A percentile compares a stretch with the other conserved stretches of the same genome.
These are phyloP conservation scores for Acer saccharum DNA, from an alignment of 345 rosid genomes.

Conservation along the genomic window DNA sequence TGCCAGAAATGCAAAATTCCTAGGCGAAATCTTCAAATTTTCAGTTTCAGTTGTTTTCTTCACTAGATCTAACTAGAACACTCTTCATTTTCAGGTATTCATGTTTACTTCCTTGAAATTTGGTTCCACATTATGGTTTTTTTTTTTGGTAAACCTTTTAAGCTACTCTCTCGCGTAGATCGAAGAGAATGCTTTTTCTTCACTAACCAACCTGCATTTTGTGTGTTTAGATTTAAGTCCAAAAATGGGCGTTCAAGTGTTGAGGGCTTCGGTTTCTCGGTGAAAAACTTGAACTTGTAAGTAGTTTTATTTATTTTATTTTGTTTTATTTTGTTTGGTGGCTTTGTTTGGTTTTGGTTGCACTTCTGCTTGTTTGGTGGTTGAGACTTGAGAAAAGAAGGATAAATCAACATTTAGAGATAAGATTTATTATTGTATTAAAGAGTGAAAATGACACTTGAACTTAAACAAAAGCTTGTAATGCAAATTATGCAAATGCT, in stretches of 20 bases:
- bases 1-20: slow-evolving; percentile 18
- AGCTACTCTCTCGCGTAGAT: slow-evolving; percentile 4
- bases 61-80: slow-evolving; percentile 26
- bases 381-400: slow-evolving; percentile 15
- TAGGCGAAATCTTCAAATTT: neutral
- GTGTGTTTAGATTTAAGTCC: neutral
- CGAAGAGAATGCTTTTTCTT: slow-evolving; percentile 9
- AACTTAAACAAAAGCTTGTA: slow-evolving; percentile 20
- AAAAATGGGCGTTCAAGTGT: no score
- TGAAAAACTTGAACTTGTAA: slow-evolving; percentile 9
- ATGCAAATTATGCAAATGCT: slow-evolving; percentile 6
- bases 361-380: slow-evolving; percentile 20
- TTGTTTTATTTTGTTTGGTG: neutral
- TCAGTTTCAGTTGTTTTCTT: slow-evolving; percentile 8
- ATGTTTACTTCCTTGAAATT: neutral
- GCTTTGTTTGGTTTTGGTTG: slow-evolving; percentile 18
- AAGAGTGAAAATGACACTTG: slow-evolving; percentile 26
- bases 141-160: neutral
- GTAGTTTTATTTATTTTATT: neutral
- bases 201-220: slow-evolving; percentile 25
- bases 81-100: slow-evolving; percentile 15
- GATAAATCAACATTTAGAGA: neutral
- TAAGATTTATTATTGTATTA: neutral
- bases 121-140: neutral
- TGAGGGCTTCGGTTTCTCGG: no score